Percentiles rank a stretch among this genome's conserved stretches.
Conservation (phyloP, 2,329 filamentous ascomycete genomes). For the Cladosporium sp. region DNA sequence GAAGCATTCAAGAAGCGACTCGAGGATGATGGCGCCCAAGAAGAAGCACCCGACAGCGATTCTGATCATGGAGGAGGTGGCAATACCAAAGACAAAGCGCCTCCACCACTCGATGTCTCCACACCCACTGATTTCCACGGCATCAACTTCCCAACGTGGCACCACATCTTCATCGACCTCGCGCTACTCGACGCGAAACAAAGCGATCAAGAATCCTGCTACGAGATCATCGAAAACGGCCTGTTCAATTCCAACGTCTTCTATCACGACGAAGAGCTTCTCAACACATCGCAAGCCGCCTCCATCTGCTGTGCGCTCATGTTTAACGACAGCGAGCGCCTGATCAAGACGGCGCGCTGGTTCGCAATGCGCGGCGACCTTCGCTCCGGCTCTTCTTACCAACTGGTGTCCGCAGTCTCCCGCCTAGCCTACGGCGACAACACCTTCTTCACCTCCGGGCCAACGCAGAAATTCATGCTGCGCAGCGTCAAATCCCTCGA, state of each 20-base stretch:
- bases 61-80: constrained; percentile 21
- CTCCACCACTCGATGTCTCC: constrained; percentile 7
- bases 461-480: constrained; percentile 85
- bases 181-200: constrained; percentile 69
- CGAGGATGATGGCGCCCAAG: constrained; percentile 31
- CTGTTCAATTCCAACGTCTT: constrained; percentile 76
- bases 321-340: constrained; percentile 71
- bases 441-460: constrained; percentile 73
- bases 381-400: constrained; percentile 76
- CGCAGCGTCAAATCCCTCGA: constrained; percentile 91
- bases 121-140: constrained; percentile 63
- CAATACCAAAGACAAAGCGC: constrained; percentile 11
- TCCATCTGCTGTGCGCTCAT: constrained; percentile 68
- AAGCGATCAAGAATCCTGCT: constrained; percentile 67
- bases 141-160: constrained; percentile 78
- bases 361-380: constrained; percentile 69
- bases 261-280: constrained; percentile 49
- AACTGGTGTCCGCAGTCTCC: constrained; percentile 76
- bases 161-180: constrained; percentile 86
- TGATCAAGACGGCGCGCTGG: constrained; percentile 71
- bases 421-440: constrained; percentile 69
- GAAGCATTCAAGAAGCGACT: constrained; percentile 40
- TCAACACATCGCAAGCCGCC: constrained; percentile 25
- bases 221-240: constrained; percentile 74
- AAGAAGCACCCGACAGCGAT: constrained; percentile 8